Evolutionary conservation across 495 filamentous ascomycete species (phyloP).

Genomic region (Cetradonia linearis): DNA sequence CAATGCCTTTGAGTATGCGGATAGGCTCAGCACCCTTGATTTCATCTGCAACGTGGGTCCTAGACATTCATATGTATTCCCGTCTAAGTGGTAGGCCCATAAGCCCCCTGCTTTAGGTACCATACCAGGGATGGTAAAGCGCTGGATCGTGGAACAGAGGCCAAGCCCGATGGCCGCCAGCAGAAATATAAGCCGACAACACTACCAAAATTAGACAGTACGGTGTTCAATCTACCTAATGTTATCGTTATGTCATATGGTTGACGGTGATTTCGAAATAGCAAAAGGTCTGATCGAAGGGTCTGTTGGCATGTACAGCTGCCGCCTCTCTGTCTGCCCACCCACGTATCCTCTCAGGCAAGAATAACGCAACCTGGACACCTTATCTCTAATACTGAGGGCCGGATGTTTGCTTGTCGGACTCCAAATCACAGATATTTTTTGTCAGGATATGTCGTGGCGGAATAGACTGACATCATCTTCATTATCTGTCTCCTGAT

Average conservation of each 20-base stretch:
- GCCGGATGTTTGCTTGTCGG: background rate
- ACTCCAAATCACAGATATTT: background rate
- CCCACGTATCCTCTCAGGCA: background rate
- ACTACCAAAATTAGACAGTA: background rate
- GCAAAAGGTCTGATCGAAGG: background rate
- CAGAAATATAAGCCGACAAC: background rate
- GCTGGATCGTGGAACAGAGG: background rate
- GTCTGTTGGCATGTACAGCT: background rate
- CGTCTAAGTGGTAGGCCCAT: constrained; percentile 2
- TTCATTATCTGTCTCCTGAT: background rate
- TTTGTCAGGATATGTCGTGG: background rate
- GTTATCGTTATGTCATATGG: background rate
- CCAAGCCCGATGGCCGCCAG: background rate
- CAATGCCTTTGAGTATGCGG: background rate
- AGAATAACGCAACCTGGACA: too few relatives aligned
- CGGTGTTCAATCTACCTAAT: background rate
- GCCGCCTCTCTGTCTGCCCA: background rate
- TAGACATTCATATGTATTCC: background rate
- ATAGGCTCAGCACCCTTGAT: background rate
- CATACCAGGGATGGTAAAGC: background rate
- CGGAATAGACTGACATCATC: background rate
- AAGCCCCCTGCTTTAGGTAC: background rate
- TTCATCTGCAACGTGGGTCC: background rate
- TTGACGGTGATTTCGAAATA: background rate
- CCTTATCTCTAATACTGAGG: background rate